Evolutionary conservation across 768 basidiomycete genomes (phyloP), one percentile per base, ranked within the genome.

Genomic region (Hypholoma fasciculare): DNA sequence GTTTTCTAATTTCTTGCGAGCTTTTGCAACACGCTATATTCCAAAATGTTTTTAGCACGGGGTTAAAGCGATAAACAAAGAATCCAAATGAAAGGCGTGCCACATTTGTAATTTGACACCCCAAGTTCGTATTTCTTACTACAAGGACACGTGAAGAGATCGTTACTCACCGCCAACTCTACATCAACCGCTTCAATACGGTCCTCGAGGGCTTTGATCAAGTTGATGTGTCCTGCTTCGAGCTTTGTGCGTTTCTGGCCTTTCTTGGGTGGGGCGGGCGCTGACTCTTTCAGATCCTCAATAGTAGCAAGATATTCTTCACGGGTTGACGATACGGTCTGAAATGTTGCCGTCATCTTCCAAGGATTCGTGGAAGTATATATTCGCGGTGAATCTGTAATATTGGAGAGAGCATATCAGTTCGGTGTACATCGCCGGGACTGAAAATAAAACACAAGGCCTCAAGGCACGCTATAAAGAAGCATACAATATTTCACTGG

Each of bases 301-400:
- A 93, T 78, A 44, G 84, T 69, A 5, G 74, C 76, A n/a, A 85
- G 55, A 65, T 93, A 94, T 67, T 94, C 90, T 50, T 86, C 86
- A 46, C 81, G 80, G 13, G 89, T 87, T 3, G 89, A 87, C 13
- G 89, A 83, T 52, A 89, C 72, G 11, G 87, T 79, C 64, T 86
- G 80, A 66, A 94, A 90, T 14, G 88, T 87, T 34, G 90, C 87
- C 8, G 87, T 84, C 43, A 87, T 87, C 76, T 94, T 95, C 92
- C 91, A 95, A 19, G 93, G 93, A 71, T 95, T 95, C 13, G 89
- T 90, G 36, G 92, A 94, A 39, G 82, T 75, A 67, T 92, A 95
- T 52, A 94, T 74, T 59, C 93, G 85, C 23, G 92, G 90, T 48
- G 93, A 94, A 76, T 92, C 92, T 94, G 67, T 70, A 60, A 57